Evolutionary conservation across 345 rosid species (phyloP).

Genomic region (Salix purpurea): DNA sequence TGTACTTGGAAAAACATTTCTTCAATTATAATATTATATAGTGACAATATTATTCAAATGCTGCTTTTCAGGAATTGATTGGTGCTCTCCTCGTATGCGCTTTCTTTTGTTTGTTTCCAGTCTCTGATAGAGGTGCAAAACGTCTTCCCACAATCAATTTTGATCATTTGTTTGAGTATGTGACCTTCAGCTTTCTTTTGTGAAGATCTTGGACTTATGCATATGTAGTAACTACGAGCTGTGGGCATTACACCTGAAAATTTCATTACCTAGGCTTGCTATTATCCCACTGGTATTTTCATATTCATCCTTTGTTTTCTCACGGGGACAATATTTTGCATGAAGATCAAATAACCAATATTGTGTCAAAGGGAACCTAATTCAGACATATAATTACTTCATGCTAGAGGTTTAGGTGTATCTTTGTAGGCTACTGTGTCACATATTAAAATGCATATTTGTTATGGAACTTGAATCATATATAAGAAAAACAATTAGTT

Average conservation of each 20-base stretch:
- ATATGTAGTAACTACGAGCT: too few species aligned
- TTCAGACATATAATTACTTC: not conserved
- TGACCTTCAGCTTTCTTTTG: conserved; percentile 34
- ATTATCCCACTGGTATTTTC: not conserved
- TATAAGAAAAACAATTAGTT: not conserved
- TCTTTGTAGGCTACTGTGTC: not conserved
- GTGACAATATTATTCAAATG: conserved; percentile 1
- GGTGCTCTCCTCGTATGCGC: conserved; percentile 80
- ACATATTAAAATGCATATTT: not conserved
- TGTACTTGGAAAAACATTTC: not conserved
- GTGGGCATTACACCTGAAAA: not conserved
- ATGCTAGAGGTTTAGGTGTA: not conserved
- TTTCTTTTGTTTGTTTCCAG: conserved; percentile 82
- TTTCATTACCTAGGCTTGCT: not conserved
- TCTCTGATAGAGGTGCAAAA: conserved; percentile 47
- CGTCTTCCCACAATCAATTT: conserved; percentile 78
- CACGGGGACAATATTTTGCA: not conserved
- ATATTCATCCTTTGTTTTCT: not conserved
- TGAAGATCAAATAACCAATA: not conserved
- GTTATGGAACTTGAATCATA: not conserved
- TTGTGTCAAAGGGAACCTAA: not conserved
- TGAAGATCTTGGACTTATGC: conserved; percentile 1
- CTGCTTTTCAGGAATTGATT: conserved; percentile 66
- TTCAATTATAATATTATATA: not conserved
- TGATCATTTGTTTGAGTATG: conserved; percentile 79